Conservation (phyloP, 148 eudicot genomes). For the Drosera capensis region DNA sequence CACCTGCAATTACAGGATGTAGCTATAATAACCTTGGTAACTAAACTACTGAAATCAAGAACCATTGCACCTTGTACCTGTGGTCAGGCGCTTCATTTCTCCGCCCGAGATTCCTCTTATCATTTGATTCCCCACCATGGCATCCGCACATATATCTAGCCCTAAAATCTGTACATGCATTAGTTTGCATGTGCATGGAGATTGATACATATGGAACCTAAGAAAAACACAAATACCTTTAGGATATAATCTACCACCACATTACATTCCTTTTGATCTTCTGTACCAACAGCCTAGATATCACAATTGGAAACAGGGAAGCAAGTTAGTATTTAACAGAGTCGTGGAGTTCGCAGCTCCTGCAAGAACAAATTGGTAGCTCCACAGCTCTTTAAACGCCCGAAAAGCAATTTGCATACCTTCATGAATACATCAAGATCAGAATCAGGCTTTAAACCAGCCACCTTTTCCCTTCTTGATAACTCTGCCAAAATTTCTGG, state of each 20-base stretch:
- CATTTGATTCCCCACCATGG: constrained; percentile 56
- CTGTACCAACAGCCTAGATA: no score
- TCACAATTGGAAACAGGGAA: no score
- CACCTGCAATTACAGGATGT: constrained; percentile 22
- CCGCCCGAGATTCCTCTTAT: constrained; percentile 75
- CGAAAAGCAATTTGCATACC: constrained; percentile 17
- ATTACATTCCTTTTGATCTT: no score
- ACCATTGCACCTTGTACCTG: constrained; percentile 22
- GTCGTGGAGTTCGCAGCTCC: no score
- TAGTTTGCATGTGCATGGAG: neutral
- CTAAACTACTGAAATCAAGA: neutral
- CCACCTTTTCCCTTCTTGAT: constrained; percentile 64
- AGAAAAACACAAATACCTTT: constrained; percentile 13
- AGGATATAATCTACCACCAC: constrained; percentile 63
- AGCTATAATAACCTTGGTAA: no score
- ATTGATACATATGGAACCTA: neutral
- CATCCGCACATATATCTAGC: constrained; percentile 58
- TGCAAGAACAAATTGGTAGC: no score
- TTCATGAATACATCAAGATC: constrained; percentile 76
- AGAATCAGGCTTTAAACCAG: constrained; percentile 63
- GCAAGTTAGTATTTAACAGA: no score
- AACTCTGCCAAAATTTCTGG: constrained; percentile 52
- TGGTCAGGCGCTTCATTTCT: constrained; percentile 63
- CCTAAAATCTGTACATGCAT: constrained; percentile 52
- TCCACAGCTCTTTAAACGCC: neutral